Conservation (phyloP, 331 rosid species). For the Rhamnella rubrinervis region DNA sequence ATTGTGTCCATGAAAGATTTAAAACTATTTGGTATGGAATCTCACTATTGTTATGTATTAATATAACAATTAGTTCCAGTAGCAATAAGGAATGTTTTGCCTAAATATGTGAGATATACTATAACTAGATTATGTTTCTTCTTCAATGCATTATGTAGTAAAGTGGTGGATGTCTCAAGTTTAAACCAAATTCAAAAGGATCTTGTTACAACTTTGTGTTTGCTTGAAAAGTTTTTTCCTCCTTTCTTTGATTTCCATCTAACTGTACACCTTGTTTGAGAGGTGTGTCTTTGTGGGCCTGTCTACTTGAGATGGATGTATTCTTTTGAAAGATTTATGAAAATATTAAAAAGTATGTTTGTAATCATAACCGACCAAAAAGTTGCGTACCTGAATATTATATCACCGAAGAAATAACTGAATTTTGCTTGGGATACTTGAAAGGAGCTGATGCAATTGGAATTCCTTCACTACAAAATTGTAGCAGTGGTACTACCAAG, state of each 20-base stretch:
- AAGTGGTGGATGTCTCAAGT: neutral
- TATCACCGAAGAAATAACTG: neutral
- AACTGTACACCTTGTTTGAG: neutral
- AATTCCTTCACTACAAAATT: too few relatives aligned
- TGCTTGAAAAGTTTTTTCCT: neutral
- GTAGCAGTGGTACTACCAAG: too few relatives aligned
- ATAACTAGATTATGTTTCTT: neutral
- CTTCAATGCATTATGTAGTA: neutral
- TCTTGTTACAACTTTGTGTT: neutral
- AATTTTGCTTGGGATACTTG: neutral
- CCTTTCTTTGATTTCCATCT: neutral
- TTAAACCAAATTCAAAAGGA: neutral
- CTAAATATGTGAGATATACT: neutral
- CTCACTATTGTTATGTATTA: neutral
- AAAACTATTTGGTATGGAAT: too few relatives aligned
- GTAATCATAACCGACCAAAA: neutral
- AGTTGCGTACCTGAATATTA: neutral
- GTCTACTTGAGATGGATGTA: conserved; percentile 1
- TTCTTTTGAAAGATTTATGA: neutral
- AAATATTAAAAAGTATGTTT: neutral
- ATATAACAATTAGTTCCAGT: neutral
- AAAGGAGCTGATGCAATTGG: rapidly evolving
- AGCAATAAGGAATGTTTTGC: neutral
- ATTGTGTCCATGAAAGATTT: too few relatives aligned
- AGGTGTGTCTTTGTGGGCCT: neutral